Evolutionary conservation across 2,329 filamentous ascomycete genomes (phyloP).

Genomic region (Ascocoryne sarcoides): DNA sequence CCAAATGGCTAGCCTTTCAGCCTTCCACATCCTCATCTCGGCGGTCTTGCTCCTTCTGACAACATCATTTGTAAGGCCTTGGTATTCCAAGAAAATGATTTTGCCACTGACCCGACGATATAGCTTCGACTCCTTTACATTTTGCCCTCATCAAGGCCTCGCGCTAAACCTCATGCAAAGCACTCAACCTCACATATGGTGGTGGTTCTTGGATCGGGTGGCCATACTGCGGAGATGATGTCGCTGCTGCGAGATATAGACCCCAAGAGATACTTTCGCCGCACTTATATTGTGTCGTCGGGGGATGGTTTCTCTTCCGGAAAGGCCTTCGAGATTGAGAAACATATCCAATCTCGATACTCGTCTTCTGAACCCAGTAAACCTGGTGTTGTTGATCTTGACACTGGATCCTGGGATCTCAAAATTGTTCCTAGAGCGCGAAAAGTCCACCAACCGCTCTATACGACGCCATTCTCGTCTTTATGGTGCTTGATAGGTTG

Average conservation of each 20-base stretch:
- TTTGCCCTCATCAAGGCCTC: constrained; percentile 14
- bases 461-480: constrained; percentile 62
- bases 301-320: constrained; percentile 65
- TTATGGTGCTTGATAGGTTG: constrained; percentile 57
- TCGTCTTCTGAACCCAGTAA: not conserved
- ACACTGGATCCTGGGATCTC: constrained; percentile 33
- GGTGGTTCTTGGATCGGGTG: constrained; percentile 82
- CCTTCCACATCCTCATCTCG: constrained; percentile 18
- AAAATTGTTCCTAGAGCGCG: constrained; percentile 66
- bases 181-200: constrained; percentile 50
- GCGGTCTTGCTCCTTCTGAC: constrained; percentile 17
- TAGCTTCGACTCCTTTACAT: constrained; percentile 27
- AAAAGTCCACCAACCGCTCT: constrained; percentile 69
- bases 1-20: constrained; percentile 20
- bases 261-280: constrained; percentile 45
- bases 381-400: constrained; percentile 11
- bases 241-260: constrained; percentile 62
- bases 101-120: constrained; percentile 1
- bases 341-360: constrained; percentile 23
- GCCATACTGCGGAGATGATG: constrained; percentile 92
- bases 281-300: constrained; percentile 68
- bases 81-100: not conserved
- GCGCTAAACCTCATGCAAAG: constrained; percentile 13
- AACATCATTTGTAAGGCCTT: constrained; percentile 20
- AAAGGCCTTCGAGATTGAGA: constrained; percentile 57